Conservation (phyloP, 2,329 filamentous ascomycete species). For the Pseudocercospora fijiensis region DNA sequence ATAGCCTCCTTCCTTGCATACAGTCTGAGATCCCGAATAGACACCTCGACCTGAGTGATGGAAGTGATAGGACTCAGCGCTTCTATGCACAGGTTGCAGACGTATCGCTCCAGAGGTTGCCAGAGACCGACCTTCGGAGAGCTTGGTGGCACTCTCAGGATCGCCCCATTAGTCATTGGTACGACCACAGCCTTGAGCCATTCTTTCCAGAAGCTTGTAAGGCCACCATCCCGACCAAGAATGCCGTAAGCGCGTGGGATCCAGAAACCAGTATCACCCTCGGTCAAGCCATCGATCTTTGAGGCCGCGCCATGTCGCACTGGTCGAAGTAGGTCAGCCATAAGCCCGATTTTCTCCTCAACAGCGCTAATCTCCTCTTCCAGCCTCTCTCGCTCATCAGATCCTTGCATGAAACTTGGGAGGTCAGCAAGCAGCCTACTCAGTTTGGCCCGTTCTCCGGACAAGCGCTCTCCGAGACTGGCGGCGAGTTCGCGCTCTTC, state of each 20-base stretch:
- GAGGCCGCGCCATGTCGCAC: slow-evolving; percentile 91
- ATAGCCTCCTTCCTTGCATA: slow-evolving; percentile 89
- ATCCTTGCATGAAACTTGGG: slow-evolving; percentile 76
- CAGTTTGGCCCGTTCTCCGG: slow-evolving; percentile 81
- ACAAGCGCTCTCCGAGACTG: slow-evolving; percentile 84
- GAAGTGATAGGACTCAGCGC: slow-evolving; percentile 89
- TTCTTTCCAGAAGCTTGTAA: slow-evolving; percentile 96
- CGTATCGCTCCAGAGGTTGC: slow-evolving; percentile 95
- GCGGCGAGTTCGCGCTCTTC: slow-evolving; percentile 89
- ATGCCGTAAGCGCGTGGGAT: slow-evolving; percentile 91
- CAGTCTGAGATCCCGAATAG: slow-evolving; percentile 81
- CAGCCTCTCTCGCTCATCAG: slow-evolving; percentile 73
- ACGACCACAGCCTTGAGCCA: slow-evolving; percentile 94
- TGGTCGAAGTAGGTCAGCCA: slow-evolving; percentile 92
- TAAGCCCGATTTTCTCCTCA: slow-evolving; percentile 94
- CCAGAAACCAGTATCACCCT: slow-evolving; percentile 95
- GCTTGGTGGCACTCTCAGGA: slow-evolving; percentile 79
- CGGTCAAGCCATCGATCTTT: slow-evolving; percentile 94
- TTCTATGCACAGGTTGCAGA: slow-evolving; percentile 94
- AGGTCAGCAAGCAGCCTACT: slow-evolving; percentile 83
- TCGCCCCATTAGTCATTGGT: slow-evolving; percentile 85
- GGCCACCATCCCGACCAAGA: slow-evolving; percentile 75
- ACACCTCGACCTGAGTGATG: slow-evolving; percentile 91
- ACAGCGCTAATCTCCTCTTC: slow-evolving; percentile 94
- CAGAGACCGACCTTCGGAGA: slow-evolving; percentile 89